Evolutionary conservation across 164 flowering plant species (phyloP).

Genomic region (Berberis vulgaris): DNA sequence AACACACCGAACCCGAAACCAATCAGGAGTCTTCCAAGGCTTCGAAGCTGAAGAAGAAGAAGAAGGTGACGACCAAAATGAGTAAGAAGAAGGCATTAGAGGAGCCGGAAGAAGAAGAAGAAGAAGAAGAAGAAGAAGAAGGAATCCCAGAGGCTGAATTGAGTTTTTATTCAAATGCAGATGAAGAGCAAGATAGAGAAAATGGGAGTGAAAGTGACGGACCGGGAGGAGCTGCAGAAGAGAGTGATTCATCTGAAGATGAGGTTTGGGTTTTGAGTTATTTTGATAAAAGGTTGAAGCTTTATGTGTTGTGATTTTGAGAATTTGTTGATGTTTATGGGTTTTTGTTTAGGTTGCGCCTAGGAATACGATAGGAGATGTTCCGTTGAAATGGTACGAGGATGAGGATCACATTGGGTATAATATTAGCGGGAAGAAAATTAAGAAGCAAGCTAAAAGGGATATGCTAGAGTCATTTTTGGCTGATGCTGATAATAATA

Average conservation of each 20-base stretch:
- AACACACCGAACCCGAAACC: too few relatives aligned
- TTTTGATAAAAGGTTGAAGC: background rate
- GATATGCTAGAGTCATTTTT: conserved; percentile 66
- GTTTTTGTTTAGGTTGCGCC: conserved; percentile 48
- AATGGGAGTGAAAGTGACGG: background rate
- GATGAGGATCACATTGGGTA: conserved; percentile 95
- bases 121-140: too few relatives aligned
- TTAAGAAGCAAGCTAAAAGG: conserved; percentile 67
- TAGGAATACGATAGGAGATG: conserved; percentile 86
- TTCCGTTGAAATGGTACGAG: conserved; percentile 74
- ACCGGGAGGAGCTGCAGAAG: conserved; percentile 10
- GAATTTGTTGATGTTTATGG: too few relatives aligned
- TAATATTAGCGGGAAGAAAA: conserved; percentile 81
- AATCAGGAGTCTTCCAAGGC: too few relatives aligned
- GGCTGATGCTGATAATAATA: conserved; percentile 60
- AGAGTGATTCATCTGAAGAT: conserved; percentile 49
- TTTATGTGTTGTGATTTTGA: background rate
- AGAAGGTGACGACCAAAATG: too few relatives aligned
- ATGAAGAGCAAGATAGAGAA: too few relatives aligned
- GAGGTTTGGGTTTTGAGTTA: conserved; percentile 18
- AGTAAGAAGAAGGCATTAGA: too few relatives aligned
- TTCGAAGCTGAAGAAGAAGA: too few relatives aligned
- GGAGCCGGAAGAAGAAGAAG: too few relatives aligned
- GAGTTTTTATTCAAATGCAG: too few relatives aligned
- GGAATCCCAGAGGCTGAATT: too few relatives aligned